Percentiles rank a stretch among this genome's conserved stretches.
phyloP scores from a whole-genome alignment of 345 rosid species.

The Eucalyptus sp. region DNA sequence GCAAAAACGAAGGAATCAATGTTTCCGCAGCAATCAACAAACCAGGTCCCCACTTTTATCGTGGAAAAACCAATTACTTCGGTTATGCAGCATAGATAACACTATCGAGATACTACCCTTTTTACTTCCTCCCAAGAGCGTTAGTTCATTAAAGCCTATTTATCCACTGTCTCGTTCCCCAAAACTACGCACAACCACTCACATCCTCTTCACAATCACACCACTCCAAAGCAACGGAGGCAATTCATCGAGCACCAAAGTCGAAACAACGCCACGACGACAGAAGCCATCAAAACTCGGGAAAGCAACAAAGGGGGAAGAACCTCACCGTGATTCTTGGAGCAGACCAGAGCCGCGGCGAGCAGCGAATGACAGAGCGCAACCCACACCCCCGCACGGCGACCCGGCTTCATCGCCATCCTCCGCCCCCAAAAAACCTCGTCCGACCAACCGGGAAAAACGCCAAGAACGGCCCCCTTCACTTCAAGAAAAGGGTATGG shows the following conservation, averaged over 20 bases:
- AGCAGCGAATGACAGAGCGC: slow-evolving; percentile 14
- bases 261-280: neutral
- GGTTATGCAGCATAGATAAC: neutral
- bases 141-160: neutral
- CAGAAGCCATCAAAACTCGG: neutral
- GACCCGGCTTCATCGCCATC: neutral
- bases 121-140: neutral
- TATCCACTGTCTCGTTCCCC: neutral
- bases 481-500: neutral
- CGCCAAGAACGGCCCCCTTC: neutral
- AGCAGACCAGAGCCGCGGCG: slow-evolving; percentile 30
- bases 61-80: neutral
- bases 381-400: slow-evolving; percentile 5
- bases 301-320: neutral
- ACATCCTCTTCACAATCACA: neutral
- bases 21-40: neutral
- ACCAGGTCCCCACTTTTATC: neutral
- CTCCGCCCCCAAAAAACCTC: neutral
- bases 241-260: neutral
- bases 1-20: neutral
- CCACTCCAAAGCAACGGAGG: neutral
- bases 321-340: slow-evolving; percentile 41
- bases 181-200: neutral
- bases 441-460: neutral
- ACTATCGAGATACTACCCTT: neutral